Evolutionary conservation across 2,329 filamentous ascomycete species (phyloP).

Genomic region (Ophiostoma sp.): DNA sequence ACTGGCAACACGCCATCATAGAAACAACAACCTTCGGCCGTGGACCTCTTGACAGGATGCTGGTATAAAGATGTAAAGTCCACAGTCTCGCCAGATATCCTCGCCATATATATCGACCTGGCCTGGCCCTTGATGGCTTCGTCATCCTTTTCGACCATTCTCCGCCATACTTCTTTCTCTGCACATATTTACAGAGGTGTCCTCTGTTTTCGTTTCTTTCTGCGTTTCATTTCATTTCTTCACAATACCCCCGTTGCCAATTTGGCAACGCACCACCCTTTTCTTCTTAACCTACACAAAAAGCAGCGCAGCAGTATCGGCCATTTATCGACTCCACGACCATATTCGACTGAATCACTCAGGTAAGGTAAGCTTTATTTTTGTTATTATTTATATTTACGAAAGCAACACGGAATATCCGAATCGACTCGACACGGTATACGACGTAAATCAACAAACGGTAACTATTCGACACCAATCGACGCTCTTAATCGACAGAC

Average conservation of each 20-base stretch:
- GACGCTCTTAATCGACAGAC: neutral
- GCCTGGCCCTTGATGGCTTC: neutral
- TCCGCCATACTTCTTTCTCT: neutral
- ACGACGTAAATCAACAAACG: neutral
- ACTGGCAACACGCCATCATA: constrained; percentile 32
- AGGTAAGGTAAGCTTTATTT: constrained; percentile 5
- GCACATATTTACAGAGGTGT: neutral
- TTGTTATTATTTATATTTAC: neutral
- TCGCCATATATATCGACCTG: neutral
- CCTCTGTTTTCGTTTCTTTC: neutral
- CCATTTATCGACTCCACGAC: neutral
- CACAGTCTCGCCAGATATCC: neutral
- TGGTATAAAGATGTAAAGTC: neutral
- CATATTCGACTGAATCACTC: neutral
- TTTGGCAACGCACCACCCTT: neutral
- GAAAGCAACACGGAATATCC: neutral
- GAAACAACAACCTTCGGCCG: too few species aligned
- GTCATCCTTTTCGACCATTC: neutral
- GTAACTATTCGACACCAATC: neutral
- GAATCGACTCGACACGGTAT: neutral
- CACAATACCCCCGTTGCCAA: constrained; percentile 10
- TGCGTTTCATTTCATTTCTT: neutral
- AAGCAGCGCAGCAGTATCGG: neutral
- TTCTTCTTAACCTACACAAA: constrained; percentile 4
- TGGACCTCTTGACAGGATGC: neutral